These are phyloP conservation scores for Coniosporium apollinis DNA, from an alignment of 495 filamentous ascomycete genomes.

Conservation along the genomic window DNA sequence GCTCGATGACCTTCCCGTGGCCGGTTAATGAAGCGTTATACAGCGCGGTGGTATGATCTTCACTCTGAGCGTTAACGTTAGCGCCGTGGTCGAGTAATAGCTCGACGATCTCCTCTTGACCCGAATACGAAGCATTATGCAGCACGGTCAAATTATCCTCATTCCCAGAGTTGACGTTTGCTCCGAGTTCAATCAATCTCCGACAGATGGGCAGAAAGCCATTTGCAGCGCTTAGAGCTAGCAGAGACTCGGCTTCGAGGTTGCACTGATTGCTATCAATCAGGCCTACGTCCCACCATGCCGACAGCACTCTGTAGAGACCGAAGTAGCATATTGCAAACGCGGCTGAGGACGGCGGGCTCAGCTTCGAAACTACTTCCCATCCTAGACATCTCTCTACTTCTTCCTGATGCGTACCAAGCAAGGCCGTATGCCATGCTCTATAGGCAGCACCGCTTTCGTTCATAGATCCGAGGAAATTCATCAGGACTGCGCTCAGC, in stretches of 20 bases:
- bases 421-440: neutral
- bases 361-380: neutral
- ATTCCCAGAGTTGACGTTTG: neutral
- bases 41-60: neutral
- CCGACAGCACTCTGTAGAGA: neutral
- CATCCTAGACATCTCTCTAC: too few species aligned
- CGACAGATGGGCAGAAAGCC: neutral
- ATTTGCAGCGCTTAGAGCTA: neutral
- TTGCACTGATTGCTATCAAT: neutral
- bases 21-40: neutral
- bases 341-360: neutral
- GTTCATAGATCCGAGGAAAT: neutral
- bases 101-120: slow-evolving; percentile 5
- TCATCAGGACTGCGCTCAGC: neutral
- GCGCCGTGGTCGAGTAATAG: slow-evolving; percentile 9
- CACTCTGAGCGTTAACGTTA: slow-evolving; percentile 3
- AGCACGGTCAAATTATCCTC: neutral
- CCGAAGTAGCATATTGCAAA: neutral
- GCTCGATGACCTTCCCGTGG: neutral
- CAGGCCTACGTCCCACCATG: neutral
- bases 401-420: too few species aligned
- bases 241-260: neutral
- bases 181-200: neutral
- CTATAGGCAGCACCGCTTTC: neutral
- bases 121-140: neutral